Evolutionary conservation across 1,284 basidiomycete genomes (phyloP).

Genomic region (Ganoderma resinaceum): DNA sequence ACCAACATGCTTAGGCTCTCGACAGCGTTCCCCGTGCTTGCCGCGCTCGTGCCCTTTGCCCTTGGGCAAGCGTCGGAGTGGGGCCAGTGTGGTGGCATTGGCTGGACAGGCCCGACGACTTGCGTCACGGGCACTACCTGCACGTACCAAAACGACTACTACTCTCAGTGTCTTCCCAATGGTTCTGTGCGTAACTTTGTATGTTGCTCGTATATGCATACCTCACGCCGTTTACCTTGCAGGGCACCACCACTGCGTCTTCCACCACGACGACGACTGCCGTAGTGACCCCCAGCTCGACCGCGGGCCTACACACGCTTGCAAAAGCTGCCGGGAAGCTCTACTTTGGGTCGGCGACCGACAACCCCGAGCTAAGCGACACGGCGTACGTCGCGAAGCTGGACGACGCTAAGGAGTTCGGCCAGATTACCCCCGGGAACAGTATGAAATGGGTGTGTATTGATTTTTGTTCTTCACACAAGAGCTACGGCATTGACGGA

Average conservation of each 20-base stretch:
- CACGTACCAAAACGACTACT: slow-evolving; percentile 36
- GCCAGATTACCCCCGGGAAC: slow-evolving; percentile 60
- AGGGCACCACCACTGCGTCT: neutral
- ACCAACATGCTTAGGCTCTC: slow-evolving; percentile 34
- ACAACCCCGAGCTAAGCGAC: slow-evolving; percentile 61
- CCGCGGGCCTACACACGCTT: slow-evolving; percentile 43
- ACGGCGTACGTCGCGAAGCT: slow-evolving; percentile 50
- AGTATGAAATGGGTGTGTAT: slow-evolving; percentile 63
- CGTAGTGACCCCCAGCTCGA: slow-evolving; percentile 17
- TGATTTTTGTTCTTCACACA: neutral
- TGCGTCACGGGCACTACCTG: slow-evolving; percentile 40
- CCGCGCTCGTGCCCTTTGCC: slow-evolving; percentile 36
- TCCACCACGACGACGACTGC: slow-evolving; percentile 4
- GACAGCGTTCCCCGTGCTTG: slow-evolving; percentile 33
- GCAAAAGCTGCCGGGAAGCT: slow-evolving; percentile 59
- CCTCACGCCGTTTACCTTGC: neutral
- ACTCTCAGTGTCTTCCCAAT: slow-evolving; percentile 41
- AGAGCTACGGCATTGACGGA: neutral
- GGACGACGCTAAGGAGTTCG: slow-evolving; percentile 52
- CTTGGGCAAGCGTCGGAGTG: slow-evolving; percentile 40
- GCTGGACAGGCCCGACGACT: slow-evolving; percentile 44
- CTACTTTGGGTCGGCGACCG: slow-evolving; percentile 67
- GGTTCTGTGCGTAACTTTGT: slow-evolving; percentile 9
- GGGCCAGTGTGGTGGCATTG: slow-evolving; percentile 45
- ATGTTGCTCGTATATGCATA: neutral